These are phyloP conservation scores for Lactarius hengduanensis DNA, from an alignment of 768 basidiomycete genomes.

Conservation along the genomic window DNA sequence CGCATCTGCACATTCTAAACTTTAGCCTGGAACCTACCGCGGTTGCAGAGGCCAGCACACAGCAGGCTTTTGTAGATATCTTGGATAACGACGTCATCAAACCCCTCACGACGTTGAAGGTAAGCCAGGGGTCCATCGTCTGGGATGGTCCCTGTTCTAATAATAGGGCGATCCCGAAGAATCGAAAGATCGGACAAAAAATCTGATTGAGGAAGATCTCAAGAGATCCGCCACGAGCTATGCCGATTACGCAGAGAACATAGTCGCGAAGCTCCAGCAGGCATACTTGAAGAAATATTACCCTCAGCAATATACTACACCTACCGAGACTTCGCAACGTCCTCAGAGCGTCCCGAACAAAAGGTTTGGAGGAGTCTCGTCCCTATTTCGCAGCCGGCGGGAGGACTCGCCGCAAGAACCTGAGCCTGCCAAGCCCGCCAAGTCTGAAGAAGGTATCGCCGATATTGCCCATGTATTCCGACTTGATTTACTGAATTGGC, in stretches of 20 bases:
- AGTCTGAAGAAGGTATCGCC: neutral
- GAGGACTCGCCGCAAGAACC: neutral
- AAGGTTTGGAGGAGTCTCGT: neutral
- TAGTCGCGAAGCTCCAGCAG: neutral
- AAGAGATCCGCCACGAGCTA: neutral
- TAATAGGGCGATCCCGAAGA: neutral
- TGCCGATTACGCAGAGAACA: neutral
- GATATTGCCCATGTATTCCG: neutral
- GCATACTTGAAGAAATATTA: neutral
- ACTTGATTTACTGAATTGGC: neutral
- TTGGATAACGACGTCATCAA: neutral
- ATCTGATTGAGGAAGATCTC: neutral
- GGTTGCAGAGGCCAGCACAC: neutral
- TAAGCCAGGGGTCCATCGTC: neutral
- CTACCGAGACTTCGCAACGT: neutral
- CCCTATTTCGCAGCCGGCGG: neutral
- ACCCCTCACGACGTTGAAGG: neutral
- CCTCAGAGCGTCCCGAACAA: neutral
- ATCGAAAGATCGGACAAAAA: neutral
- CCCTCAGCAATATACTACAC: neutral
- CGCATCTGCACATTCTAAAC: neutral
- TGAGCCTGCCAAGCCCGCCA: neutral
- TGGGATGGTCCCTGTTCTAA: neutral
- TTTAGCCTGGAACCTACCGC: neutral
- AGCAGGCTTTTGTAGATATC: neutral